These are phyloP conservation scores for Hypsizygus marmoreus DNA, from an alignment of 768 basidiomycete species.

Conservation along the genomic window DNA sequence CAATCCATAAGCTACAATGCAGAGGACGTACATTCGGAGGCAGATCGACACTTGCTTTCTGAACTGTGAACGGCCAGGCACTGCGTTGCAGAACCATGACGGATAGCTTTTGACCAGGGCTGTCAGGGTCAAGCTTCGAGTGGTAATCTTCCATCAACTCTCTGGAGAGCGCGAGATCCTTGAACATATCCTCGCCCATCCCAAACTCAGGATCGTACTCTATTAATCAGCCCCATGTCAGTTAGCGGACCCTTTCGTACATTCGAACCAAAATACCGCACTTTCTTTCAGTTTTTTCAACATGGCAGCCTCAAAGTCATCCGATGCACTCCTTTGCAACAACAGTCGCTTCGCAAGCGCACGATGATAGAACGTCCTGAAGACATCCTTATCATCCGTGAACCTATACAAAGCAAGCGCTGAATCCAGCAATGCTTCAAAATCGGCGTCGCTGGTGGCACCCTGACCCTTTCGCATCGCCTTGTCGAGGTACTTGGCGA, in stretches of 20 bases:
- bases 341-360: slow-evolving; percentile 85
- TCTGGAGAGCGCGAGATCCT: slow-evolving; percentile 76
- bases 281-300: slow-evolving; percentile 84
- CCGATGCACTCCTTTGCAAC: slow-evolving; percentile 80
- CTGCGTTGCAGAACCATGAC: slow-evolving; percentile 88
- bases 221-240: slow-evolving; percentile 29
- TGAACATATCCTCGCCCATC: slow-evolving; percentile 95
- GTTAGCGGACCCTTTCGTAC: not conserved
- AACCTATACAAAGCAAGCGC: slow-evolving; percentile 79
- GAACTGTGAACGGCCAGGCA: slow-evolving; percentile 80
- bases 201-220: slow-evolving; percentile 96
- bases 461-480: slow-evolving; percentile 88
- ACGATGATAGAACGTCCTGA: slow-evolving; percentile 89
- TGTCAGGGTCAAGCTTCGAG: slow-evolving; percentile 39
- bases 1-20: slow-evolving; percentile 3
- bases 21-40: slow-evolving; percentile 45
- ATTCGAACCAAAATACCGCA: slow-evolving; percentile 25
- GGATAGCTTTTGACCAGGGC: slow-evolving; percentile 51
- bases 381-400: slow-evolving; percentile 93
- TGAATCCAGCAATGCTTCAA: slow-evolving; percentile 61
- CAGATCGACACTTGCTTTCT: slow-evolving; percentile 51
- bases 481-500: slow-evolving; percentile 87
- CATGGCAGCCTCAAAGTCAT: slow-evolving; percentile 85
- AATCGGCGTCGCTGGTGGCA: slow-evolving; percentile 59
- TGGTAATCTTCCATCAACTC: slow-evolving; percentile 74